Evolutionary conservation across 345 rosid species (phyloP), one percentile per base, ranked within the genome.

Genomic region (Camelina laxa): DNA sequence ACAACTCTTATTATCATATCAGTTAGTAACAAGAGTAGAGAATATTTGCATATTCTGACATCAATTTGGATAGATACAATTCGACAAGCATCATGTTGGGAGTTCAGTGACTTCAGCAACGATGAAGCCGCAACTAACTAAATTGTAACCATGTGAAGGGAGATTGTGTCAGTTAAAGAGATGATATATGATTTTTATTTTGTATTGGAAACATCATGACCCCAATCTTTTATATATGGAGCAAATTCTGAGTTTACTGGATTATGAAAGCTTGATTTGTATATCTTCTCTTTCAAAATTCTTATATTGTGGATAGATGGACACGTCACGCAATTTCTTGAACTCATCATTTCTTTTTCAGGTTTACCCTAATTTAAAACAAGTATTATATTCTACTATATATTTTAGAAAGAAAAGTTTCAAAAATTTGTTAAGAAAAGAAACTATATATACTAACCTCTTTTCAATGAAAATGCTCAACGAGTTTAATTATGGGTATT

Each of bases 31-130:
- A 57, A 31, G 27, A 33, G 56, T 19, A 14, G 16, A 11, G 48
- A 33, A 21, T 53, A 15, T 19, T 36, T 67, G 45, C 17, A 42
- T 48, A 66, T 59, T 50, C 69, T 69, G 80, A 66, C 78, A 66
- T 48, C 31, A 76, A 12, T 21, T 21, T 70, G 41, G 65, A 76
- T 63, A 21, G 60, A 35, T 45, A 55, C 70, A 62, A 76, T 63
- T 75, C 67, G 78, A 66, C 44, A 49, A 48, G 53, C 60, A 58
- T 66, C 72, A 58, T 74, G 72, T 45, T 65, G 59, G 50, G 36
- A 56, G 59, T n/a, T 31, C 22, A 44, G 58, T 65, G 72, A 57
- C 78, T 66, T 74, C 60, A 74, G 50, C 65, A 63, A 55, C 39
- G 48, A 42, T 55, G 71, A 35, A 56, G 27, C 77, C 47, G 15